phyloP scores from a whole-genome alignment of 108 stramenopile genomes.

The Phaeodactylum tricornutum region DNA sequence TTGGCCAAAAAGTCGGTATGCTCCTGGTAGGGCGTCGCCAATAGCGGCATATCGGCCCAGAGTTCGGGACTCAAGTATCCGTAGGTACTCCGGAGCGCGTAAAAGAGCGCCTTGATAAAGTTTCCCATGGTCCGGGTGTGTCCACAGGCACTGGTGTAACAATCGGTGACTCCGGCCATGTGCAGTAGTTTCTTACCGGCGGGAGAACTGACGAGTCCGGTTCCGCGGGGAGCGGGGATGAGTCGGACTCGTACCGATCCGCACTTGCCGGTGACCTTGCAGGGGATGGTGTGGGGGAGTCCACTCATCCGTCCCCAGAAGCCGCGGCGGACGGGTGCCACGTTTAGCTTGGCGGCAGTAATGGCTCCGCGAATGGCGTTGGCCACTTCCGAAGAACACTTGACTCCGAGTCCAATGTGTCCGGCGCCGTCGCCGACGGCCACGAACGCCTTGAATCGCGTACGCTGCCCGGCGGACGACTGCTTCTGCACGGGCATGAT shows the following conservation, averaged over 20 bases:
- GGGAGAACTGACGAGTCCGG: constrained; percentile 97
- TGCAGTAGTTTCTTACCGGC: constrained; percentile 97
- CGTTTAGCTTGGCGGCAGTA: constrained; percentile 96
- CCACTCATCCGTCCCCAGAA: constrained; percentile 98
- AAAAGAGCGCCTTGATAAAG: constrained; percentile 99
- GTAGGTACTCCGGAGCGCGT: constrained; percentile 95
- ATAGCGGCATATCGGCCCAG: constrained; percentile 90
- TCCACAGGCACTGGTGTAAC: constrained; percentile 87
- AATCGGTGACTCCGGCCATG: constrained; percentile 98
- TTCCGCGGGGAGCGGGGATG: constrained; percentile 99
- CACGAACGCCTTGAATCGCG: constrained; percentile 99
- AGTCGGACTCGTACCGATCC: constrained; percentile 98
- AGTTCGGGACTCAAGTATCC: constrained; percentile 98
- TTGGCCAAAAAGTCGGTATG: constrained; percentile 99
- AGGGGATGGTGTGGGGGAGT: constrained; percentile 98
- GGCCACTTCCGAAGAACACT: constrained; percentile 98
- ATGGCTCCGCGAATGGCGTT: constrained; percentile 99
- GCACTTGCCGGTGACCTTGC: constrained; percentile 99
- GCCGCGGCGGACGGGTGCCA: constrained; percentile 98
- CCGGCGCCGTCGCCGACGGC: constrained; percentile 95
- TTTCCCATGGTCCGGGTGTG: constrained; percentile 99
- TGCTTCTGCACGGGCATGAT: constrained; percentile 99
- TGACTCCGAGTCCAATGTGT: constrained; percentile 99
- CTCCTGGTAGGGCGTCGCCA: constrained; percentile 92
- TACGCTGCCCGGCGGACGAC: constrained; percentile 99